These are phyloP conservation scores for Heliosperma pusillum DNA, from an alignment of 148 eudicot genomes.

Conservation along the genomic window DNA sequence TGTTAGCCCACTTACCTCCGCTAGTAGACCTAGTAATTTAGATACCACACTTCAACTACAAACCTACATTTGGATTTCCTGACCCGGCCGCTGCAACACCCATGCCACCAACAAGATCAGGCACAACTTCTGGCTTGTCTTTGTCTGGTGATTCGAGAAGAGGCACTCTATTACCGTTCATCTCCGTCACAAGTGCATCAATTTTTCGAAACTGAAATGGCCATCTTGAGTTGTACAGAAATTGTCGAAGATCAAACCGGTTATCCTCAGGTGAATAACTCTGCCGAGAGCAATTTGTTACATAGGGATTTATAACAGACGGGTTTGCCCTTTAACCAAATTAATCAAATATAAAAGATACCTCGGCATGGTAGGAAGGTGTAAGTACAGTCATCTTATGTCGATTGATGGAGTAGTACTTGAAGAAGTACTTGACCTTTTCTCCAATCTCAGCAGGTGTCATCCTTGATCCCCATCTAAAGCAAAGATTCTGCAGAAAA, in stretches of 20 bases:
- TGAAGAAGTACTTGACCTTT: conserved; percentile 93
- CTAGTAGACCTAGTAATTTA: background rate
- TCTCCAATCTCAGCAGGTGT: conserved; percentile 78
- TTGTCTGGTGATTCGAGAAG: conserved; percentile 26
- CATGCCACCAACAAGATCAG: conserved; percentile 56
- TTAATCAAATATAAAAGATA: conserved; percentile 22
- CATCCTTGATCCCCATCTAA: conserved; percentile 75
- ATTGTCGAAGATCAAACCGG: conserved; percentile 92
- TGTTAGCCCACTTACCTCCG: background rate
- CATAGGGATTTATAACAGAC: background rate
- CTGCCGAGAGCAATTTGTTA: conserved; percentile 32
- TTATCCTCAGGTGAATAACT: conserved; percentile 97
- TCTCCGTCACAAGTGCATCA: conserved; percentile 62
- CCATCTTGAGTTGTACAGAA: conserved; percentile 87
- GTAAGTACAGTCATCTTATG: conserved; percentile 97
- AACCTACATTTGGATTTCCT: conserved; percentile 73
- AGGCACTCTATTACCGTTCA: conserved; percentile 44
- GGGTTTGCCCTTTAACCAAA: background rate
- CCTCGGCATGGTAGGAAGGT: conserved; percentile 97
- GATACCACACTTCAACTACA: conserved; percentile 21
- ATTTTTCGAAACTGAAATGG: conserved; percentile 88
- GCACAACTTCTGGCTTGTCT: conserved; percentile 24
- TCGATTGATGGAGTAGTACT: conserved; percentile 87
- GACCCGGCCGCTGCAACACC: conserved; percentile 81
- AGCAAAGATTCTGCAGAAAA: conserved; percentile 71